These are phyloP conservation scores for Ophiocordyceps sinensis DNA, from an alignment of 2,329 filamentous ascomycete species.

Conservation along the genomic window DNA sequence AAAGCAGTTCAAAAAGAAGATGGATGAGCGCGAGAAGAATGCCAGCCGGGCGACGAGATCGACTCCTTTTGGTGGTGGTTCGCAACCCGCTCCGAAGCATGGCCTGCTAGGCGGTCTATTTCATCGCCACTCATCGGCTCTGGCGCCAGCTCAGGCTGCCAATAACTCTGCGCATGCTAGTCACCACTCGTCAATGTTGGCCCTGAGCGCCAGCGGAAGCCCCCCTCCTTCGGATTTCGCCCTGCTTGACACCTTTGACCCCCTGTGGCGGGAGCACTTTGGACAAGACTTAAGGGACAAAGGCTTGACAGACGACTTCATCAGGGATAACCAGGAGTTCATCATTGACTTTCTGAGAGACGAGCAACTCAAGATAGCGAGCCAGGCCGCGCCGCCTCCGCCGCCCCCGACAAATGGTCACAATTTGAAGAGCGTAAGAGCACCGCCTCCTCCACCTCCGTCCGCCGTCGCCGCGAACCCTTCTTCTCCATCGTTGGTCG, in stretches of 20 bases:
- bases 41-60: slow-evolving; percentile 74
- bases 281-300: slow-evolving; percentile 48
- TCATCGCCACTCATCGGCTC: slow-evolving; percentile 44
- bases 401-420: slow-evolving; percentile 17
- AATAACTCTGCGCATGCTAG: slow-evolving; percentile 29
- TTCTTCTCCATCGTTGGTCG: slow-evolving; percentile 3
- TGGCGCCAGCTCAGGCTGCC: slow-evolving; percentile 43
- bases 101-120: slow-evolving; percentile 48
- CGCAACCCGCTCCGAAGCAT: slow-evolving; percentile 23
- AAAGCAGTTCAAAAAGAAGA: slow-evolving; percentile 92
- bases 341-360: slow-evolving; percentile 50
- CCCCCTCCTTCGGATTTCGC: slow-evolving; percentile 40
- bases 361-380: slow-evolving; percentile 29
- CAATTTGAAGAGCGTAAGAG: slow-evolving; percentile 15
- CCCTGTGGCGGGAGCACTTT: slow-evolving; percentile 50
- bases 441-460: slow-evolving; percentile 20
- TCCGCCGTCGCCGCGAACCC: slow-evolving; percentile 4
- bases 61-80: slow-evolving; percentile 54
- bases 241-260: slow-evolving; percentile 48
- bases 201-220: slow-evolving; percentile 30
- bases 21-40: slow-evolving; percentile 91
- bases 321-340: slow-evolving; percentile 53
- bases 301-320: slow-evolving; percentile 51
- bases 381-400: slow-evolving; percentile 10
- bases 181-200: slow-evolving; percentile 20